These are phyloP conservation scores for Trichoderma arundinaceum DNA, from an alignment of 2,329 filamentous ascomycete species.

Conservation along the genomic window DNA sequence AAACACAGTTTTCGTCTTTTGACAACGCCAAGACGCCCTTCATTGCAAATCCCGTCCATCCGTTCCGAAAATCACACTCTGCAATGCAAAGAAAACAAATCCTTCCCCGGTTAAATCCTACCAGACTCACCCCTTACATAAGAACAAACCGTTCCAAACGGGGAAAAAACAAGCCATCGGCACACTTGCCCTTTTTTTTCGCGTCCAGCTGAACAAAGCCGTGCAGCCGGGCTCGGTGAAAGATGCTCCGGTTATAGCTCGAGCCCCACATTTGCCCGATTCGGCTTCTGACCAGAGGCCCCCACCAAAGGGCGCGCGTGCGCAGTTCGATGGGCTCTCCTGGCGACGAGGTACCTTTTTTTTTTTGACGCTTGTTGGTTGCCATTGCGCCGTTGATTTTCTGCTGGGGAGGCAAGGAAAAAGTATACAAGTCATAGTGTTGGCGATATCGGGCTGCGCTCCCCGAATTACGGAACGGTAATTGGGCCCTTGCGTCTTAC, in stretches of 20 bases:
- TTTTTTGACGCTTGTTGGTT: neutral
- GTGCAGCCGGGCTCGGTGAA: conserved; percentile 19
- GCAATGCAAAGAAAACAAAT: too few species aligned
- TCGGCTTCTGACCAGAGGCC: conserved; percentile 1
- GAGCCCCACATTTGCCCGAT: neutral
- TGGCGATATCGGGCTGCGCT: conserved; percentile 22
- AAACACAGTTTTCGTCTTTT: too few species aligned
- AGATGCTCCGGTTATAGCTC: conserved; percentile 20
- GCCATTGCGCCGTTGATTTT: neutral
- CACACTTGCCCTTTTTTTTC: neutral
- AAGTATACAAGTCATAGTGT: neutral
- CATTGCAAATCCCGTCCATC: too few species aligned
- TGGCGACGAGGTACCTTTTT: too few species aligned
- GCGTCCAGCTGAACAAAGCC: conserved; percentile 1
- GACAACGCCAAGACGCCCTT: too few species aligned
- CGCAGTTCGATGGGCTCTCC: neutral
- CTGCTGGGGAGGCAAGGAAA: neutral
- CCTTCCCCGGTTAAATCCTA: neutral
- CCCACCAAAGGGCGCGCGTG: conserved; percentile 11
- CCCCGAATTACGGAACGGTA: conserved; percentile 22
- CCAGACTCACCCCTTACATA: neutral
- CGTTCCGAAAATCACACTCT: too few species aligned
- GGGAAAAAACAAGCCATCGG: too few species aligned
- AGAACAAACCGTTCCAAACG: neutral
- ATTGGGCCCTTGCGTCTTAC: neutral